Evolutionary conservation across 208 protist species (phyloP).

Genomic region (Leishmania martiniquensis): DNA sequence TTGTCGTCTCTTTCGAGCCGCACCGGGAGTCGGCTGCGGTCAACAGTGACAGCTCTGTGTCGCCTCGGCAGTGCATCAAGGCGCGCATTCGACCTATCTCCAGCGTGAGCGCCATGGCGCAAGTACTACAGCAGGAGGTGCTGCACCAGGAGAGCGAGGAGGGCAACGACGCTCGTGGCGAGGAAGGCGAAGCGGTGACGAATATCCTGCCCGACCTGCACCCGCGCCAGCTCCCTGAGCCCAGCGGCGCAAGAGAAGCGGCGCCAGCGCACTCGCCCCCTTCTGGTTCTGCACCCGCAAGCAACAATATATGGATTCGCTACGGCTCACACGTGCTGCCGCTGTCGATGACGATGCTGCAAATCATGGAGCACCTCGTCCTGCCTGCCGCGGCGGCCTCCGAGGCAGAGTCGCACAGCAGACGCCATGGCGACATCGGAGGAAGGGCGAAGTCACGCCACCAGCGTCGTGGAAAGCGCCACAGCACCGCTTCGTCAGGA

Average conservation of each 20-base stretch:
- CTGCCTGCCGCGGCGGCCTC: slow-evolving; percentile 15
- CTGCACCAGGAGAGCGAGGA: slow-evolving; percentile 17
- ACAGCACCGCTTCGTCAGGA: not conserved
- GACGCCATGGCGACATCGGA: not conserved
- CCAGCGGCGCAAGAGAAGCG: not conserved
- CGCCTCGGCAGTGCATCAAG: slow-evolving; percentile 18
- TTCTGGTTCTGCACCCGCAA: slow-evolving; percentile 6
- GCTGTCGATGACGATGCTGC: slow-evolving; percentile 77
- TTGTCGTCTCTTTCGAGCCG: slow-evolving; percentile 34
- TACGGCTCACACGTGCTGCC: slow-evolving; percentile 70
- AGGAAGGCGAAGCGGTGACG: slow-evolving; percentile 24
- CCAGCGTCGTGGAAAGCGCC: not conserved
- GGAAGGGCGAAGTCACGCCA: not conserved
- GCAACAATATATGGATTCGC: slow-evolving; percentile 57
- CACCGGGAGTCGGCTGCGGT: slow-evolving; percentile 25
- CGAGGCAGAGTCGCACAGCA: slow-evolving; percentile 4
- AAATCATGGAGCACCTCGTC: slow-evolving; percentile 60
- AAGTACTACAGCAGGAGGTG: slow-evolving; percentile 30
- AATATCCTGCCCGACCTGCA: slow-evolving; percentile 33
- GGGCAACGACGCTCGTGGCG: slow-evolving; percentile 13
- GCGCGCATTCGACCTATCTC: slow-evolving; percentile 31
- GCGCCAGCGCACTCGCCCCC: not conserved
- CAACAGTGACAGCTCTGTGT: not conserved
- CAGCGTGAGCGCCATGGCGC: slow-evolving; percentile 30
- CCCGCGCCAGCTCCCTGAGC: slow-evolving; percentile 4